phyloP scores from a whole-genome alignment of 352 stramenopile genomes.

The Peronospora tabacina region DNA sequence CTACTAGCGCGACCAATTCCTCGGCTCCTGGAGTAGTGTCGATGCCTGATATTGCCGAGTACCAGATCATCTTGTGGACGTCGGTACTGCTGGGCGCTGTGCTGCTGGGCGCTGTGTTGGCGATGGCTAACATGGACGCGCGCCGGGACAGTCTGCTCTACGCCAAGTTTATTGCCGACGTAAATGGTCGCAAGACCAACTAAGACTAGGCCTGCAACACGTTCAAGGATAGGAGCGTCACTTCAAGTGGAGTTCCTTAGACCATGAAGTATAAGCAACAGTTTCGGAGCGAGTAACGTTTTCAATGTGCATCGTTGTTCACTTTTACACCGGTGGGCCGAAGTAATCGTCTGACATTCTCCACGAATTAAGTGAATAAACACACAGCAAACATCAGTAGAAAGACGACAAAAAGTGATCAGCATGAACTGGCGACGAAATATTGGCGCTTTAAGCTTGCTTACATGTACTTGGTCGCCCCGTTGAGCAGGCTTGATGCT shows the following conservation, averaged over 20 bases:
- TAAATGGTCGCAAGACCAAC: conserved; percentile 45
- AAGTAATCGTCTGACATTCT: neutral
- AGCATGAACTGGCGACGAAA: too few relatives aligned
- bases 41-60: conserved; percentile 63
- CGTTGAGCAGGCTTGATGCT: too few relatives aligned
- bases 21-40: conserved; percentile 28
- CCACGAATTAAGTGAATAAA: neutral
- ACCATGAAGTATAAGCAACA: conserved; percentile 7
- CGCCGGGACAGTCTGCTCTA: conserved; percentile 74
- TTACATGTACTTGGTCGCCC: too few relatives aligned
- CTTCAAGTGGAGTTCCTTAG: conserved; percentile 4
- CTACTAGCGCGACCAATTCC: conserved; percentile 19
- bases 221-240: conserved; percentile 1
- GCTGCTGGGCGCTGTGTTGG: conserved; percentile 21
- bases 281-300: conserved; percentile 21
- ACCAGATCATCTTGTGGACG: conserved; percentile 81
- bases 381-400: too few relatives aligned
- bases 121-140: conserved; percentile 67
- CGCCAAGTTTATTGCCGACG: conserved; percentile 74
- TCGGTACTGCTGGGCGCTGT: conserved; percentile 43
- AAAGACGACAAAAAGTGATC: too few relatives aligned
- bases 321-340: neutral
- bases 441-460: too few relatives aligned
- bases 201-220: conserved; percentile 22
- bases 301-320: conserved; percentile 24